Evolutionary conservation across 371 early-diverging fungal species (phyloP).

Genomic region (Mortierella sp.): DNA sequence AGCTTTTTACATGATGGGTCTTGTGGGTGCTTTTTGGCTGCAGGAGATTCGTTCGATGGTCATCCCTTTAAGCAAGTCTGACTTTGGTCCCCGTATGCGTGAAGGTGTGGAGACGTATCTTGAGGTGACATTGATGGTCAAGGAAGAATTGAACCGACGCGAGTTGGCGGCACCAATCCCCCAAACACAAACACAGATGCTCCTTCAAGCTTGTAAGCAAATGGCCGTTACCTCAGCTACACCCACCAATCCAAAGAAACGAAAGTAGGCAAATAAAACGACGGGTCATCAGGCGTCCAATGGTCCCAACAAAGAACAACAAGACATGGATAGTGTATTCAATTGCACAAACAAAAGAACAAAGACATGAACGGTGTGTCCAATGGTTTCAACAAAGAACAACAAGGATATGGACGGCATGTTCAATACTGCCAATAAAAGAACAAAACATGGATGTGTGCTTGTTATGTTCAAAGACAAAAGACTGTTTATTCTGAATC

Average conservation of each 20-base stretch:
- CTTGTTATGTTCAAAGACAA: slow-evolving; percentile 7
- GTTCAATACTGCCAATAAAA: no score
- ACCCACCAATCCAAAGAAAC: slow-evolving; percentile 8
- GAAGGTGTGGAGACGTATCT: not conserved
- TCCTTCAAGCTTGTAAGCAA: slow-evolving; percentile 6
- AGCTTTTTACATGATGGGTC: slow-evolving; percentile 6
- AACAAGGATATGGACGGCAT: not conserved
- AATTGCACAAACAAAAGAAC: slow-evolving; percentile 82
- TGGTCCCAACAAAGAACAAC: no score
- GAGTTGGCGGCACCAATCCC: not conserved
- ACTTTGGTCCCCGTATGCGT: not conserved
- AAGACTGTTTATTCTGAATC: slow-evolving; percentile 10
- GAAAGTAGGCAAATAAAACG: not conserved
- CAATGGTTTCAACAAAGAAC: not conserved
- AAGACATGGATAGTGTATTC: no score
- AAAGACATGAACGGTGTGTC: not conserved
- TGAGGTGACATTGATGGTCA: slow-evolving; percentile 3
- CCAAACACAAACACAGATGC: not conserved
- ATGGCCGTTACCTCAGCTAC: slow-evolving; percentile 2
- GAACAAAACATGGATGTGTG: no score
- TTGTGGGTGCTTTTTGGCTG: not conserved
- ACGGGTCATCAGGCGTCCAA: no score
- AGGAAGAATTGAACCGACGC: not conserved
- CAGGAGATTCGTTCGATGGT: not conserved
- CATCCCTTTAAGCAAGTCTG: not conserved